phyloP scores from a whole-genome alignment of 192 early-diverging fungal species.

The Coemansia furcata region DNA sequence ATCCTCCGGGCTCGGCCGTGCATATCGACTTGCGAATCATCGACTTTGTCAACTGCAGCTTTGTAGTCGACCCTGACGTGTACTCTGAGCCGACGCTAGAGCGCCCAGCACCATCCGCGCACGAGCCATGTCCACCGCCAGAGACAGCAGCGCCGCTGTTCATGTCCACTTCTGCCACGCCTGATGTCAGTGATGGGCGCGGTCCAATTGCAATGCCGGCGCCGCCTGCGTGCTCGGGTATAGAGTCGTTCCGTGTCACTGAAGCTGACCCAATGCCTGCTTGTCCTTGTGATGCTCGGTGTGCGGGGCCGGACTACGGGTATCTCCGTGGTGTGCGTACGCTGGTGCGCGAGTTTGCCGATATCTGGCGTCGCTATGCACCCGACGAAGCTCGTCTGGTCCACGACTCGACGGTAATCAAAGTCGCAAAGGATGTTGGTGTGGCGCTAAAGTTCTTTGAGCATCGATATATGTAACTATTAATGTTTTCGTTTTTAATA shows the following conservation, averaged over 20 bases:
- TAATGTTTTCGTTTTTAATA: neutral
- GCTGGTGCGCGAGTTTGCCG: conserved; percentile 51
- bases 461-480: conserved; percentile 15
- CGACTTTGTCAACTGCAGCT: conserved; percentile 93
- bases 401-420: conserved; percentile 27
- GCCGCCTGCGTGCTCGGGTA: neutral
- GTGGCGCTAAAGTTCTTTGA: conserved; percentile 36
- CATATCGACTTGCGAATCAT: conserved; percentile 89
- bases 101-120: conserved; percentile 41
- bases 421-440: conserved; percentile 35
- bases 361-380: conserved; percentile 55
- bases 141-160: conserved; percentile 19
- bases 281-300: conserved; percentile 34
- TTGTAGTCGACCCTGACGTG: conserved; percentile 55
- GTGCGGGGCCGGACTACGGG: conserved; percentile 54
- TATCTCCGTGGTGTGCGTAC: conserved; percentile 55
- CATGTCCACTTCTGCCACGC: neutral
- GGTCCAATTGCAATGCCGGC: neutral
- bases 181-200: neutral
- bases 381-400: conserved; percentile 34
- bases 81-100: conserved; percentile 40
- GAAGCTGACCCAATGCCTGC: conserved; percentile 24
- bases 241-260: conserved; percentile 23
- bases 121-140: conserved; percentile 35
- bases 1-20: neutral